Evolutionary conservation across 495 filamentous ascomycete genomes (phyloP), one percentile per base, ranked within the genome.

Genomic region (Venustampulla echinocandica): DNA sequence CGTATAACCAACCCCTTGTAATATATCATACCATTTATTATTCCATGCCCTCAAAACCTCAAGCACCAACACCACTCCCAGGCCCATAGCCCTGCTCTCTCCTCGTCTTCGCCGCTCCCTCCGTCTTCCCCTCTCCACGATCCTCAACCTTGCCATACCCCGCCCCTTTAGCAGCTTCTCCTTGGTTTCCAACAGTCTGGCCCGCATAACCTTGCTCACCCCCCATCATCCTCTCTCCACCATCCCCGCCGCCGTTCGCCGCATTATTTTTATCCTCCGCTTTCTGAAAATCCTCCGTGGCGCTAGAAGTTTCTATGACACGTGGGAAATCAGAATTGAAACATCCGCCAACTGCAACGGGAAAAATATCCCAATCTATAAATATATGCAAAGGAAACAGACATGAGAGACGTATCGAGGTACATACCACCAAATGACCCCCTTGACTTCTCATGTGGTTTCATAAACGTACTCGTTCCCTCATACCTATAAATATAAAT

Each of bases 1-100:
- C 27, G 7, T 7, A 30, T 30, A 7, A 7, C 7, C 27, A 7
- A 30, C 27, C 6, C 7, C 27, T 7, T 30, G 13, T 13, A 13
- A 30, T 30, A 30, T 7, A 30, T 30, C 27, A 30, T 30, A 6
- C 27, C 27, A 30, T 30, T 30, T 30, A 6, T 13, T 30, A 7
- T 30, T 13, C 13, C 27, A 30, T 30, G 6, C 13, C 27, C 13
- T n/a, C n/a, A n/a, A n/a, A n/a, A 21, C 6, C 25, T 52, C 66
- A 80, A 53, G 60, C 79, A 22, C 80, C 80, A 56, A 82, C 66
- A 34, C 64, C 67, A 44, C 69, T 67, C 45, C 73, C 73, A 59
- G 61, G 67, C 35, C 79, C 78, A 70, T 84, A 82, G 43, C 78
- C 78, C 59, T 77, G 73, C 55, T 66, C 65, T 60, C 63, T 68